Evolutionary conservation across 805 yeast genomes (phyloP).

Genomic region (Metschnikowia drakensbergensis): DNA sequence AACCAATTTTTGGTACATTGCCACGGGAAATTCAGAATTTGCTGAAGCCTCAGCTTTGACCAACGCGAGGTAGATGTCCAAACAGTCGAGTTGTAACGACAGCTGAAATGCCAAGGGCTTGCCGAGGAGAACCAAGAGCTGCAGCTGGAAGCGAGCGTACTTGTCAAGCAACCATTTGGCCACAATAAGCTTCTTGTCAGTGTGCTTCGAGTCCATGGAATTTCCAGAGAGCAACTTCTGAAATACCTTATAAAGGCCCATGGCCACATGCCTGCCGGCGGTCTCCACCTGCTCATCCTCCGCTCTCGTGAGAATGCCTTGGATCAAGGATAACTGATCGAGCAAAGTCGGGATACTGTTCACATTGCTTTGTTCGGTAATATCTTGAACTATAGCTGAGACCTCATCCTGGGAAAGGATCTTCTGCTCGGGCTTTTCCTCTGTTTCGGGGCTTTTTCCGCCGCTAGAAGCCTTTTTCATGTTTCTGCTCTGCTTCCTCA

Average conservation of each 20-base stretch:
- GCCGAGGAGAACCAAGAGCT: conserved; percentile 41
- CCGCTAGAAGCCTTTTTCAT: background rate
- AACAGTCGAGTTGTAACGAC: conserved; percentile 48
- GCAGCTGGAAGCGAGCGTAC: conserved; percentile 51
- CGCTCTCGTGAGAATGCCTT: conserved; percentile 12
- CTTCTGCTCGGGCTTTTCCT: conserved; percentile 7
- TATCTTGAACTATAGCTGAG: conserved; percentile 23
- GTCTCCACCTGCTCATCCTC: conserved; percentile 26
- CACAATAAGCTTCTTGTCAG: conserved; percentile 47
- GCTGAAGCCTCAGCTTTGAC: conserved; percentile 51
- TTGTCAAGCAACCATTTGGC: conserved; percentile 60
- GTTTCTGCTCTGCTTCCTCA: conserved; percentile 3
- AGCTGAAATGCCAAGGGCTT: conserved; percentile 42
- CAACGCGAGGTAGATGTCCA: conserved; percentile 55
- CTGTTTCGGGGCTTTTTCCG: background rate
- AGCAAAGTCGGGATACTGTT: conserved; percentile 52
- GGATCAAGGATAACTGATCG: conserved; percentile 31
- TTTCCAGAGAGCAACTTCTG: conserved; percentile 44
- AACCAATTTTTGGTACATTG: conserved; percentile 43
- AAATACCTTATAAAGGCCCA: conserved; percentile 46
- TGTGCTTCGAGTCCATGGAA: conserved; percentile 25
- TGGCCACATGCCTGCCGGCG: conserved; percentile 38
- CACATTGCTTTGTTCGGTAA: conserved; percentile 46
- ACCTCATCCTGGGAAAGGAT: conserved; percentile 22
- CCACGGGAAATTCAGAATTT: conserved; percentile 60